Base-by-base conservation (phyloP, 2,329 filamentous ascomycete species). In the Diaporthe sp. region DNA sequence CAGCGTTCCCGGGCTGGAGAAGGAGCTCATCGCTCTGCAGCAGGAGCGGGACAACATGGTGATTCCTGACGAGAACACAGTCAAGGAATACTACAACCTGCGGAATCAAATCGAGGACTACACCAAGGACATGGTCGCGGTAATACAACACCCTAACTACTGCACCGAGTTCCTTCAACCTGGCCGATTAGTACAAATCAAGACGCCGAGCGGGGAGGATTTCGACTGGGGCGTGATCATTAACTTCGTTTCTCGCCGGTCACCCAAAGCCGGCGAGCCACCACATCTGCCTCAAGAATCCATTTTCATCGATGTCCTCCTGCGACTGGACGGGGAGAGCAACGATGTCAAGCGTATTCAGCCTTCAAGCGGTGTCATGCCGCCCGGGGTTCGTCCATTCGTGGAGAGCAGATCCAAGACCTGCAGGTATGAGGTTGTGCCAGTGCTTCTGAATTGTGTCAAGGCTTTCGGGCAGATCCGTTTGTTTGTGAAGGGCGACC, bases 141-240 rank as follows among this genome's bases (percentile, higher is more conserved):
- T 98, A 55, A 97, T 98, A 78, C 97, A 95, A 80, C 95, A 98
- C 81, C 97, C 97, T 0, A 94, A 93, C 78, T 94, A 98, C 85
- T 95, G 94, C 80, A 84, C 96, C 49, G 92, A 94, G 65, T 99
- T 95, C 83, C 87, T 99, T 82, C 94, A 98, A 80, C 90, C 93
- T 17, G 97, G 97, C n/a, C 94, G 97, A 15, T 85, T 98, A 51
- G 92, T 99, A 44, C 93, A 94, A 78, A 93, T 99, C 81, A 96
- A 95, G 83, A 92, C 96, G 82, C 90, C 90, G 8, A 87, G 86
- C 76, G 92, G 94, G 37, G 85, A 92, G 77, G 95, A 98, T 83
- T 99, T 98, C 83, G 96, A 96, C 74, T 99, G 97, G 97, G 97
- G 97, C 72, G 94, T 95, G 0, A 92, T 98, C 28, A 91, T 97